These are phyloP conservation scores for Carex parvula DNA, from an alignment of 176 grass and related monocot species.

Conservation along the genomic window DNA sequence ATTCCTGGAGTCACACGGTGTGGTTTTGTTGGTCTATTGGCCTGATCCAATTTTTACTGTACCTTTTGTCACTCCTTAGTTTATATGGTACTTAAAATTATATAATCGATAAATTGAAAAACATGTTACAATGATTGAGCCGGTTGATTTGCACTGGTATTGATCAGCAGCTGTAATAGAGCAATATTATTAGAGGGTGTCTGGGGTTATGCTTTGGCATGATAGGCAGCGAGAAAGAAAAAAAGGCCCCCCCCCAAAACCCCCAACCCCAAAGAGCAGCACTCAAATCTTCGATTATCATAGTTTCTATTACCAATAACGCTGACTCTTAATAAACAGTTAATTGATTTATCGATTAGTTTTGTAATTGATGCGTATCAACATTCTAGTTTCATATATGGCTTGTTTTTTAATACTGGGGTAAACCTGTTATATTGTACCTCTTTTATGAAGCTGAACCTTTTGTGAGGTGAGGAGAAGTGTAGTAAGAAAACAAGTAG, in stretches of 20 bases:
- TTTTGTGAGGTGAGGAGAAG: too few relatives aligned
- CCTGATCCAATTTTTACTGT: constrained; percentile 8
- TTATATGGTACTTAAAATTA: not conserved
- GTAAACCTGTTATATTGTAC: too few relatives aligned
- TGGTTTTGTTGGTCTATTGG: constrained; percentile 21
- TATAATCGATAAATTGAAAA: constrained; percentile 9
- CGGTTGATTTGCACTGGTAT: not conserved
- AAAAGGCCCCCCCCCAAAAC: not conserved
- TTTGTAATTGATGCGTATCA: not conserved
- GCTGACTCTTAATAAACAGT: not conserved
- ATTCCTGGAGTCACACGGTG: not conserved
- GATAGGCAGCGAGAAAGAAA: not conserved
- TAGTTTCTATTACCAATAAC: not conserved
- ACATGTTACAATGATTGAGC: constrained; percentile 8
- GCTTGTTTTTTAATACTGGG: too few relatives aligned
- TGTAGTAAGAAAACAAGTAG: too few relatives aligned
- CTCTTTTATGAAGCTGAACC: too few relatives aligned
- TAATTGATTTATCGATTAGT: not conserved
- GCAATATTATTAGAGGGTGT: not conserved
- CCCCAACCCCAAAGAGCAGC: not conserved
- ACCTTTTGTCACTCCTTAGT: constrained; percentile 23
- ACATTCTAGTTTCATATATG: too few relatives aligned
- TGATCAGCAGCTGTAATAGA: not conserved
- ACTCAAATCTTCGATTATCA: not conserved
- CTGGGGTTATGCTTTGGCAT: not conserved